phyloP scores from a whole-genome alignment of 208 protist genomes.

The Crithidia expoeki region DNA sequence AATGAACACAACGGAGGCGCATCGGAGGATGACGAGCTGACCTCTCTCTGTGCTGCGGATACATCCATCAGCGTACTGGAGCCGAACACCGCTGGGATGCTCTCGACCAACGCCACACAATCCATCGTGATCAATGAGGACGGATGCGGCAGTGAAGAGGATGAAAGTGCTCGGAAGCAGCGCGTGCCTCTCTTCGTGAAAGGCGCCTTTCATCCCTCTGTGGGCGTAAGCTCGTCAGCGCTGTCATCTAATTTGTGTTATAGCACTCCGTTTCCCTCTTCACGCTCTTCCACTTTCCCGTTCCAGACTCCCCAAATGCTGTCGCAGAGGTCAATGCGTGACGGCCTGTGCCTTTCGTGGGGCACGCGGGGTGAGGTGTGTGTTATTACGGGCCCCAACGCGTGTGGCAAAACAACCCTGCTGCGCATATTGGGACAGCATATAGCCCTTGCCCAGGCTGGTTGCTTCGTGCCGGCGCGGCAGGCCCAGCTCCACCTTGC shows the following conservation, averaged over 20 bases:
- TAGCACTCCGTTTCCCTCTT: too few relatives aligned
- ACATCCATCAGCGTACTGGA: too few relatives aligned
- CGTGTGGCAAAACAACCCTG: constrained; percentile 94
- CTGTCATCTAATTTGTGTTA: background rate
- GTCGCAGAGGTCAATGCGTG: background rate
- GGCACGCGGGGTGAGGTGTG: constrained; percentile 47
- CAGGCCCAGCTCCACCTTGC: constrained; percentile 59
- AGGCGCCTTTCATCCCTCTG: constrained; percentile 26
- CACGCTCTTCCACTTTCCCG: too few relatives aligned
- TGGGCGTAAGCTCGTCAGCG: background rate
- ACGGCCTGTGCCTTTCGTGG: constrained; percentile 31
- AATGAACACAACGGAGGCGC: too few relatives aligned
- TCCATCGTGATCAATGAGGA: too few relatives aligned
- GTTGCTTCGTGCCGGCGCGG: constrained; percentile 88
- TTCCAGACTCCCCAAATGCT: too few relatives aligned
- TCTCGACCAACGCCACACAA: too few relatives aligned
- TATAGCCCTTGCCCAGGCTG: constrained; percentile 92
- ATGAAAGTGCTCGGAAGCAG: too few relatives aligned
- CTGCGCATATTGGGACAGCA: constrained; percentile 89
- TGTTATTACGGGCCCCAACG: constrained; percentile 93
- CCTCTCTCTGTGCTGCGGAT: too few relatives aligned
- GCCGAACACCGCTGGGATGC: too few relatives aligned
- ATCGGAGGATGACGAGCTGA: too few relatives aligned
- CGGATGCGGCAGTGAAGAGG: too few relatives aligned
- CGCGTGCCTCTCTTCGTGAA: constrained; percentile 13